Conservation (phyloP, 2,329 filamentous ascomycete genomes). For the Simplicillium sp. region DNA sequence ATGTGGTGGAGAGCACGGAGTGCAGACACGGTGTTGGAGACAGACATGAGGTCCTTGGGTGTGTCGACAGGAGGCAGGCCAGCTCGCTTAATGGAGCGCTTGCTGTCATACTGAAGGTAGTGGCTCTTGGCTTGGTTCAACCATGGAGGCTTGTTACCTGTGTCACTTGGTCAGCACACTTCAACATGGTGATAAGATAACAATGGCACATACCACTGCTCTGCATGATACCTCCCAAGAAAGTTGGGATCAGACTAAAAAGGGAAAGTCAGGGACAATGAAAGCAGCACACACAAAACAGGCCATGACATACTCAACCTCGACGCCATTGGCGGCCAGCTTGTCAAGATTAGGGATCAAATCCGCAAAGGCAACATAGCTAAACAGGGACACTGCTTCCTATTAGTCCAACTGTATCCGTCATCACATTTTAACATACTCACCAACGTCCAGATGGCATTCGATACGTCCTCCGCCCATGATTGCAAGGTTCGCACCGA, state of each 20-base stretch:
- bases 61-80: constrained; percentile 24
- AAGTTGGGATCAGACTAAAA: constrained; percentile 58
- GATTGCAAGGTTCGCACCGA: constrained; percentile 5
- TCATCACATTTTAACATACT: constrained; percentile 9
- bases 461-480: constrained; percentile 57
- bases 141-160: constrained; percentile 71
- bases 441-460: constrained; percentile 59
- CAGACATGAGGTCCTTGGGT: constrained; percentile 33
- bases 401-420: too few relatives aligned
- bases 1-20: constrained; percentile 59
- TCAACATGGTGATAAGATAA: neutral
- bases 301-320: constrained; percentile 49
- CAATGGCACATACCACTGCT: constrained; percentile 35
- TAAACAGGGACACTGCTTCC: constrained; percentile 52
- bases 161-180: neutral
- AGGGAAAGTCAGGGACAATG: constrained; percentile 1
- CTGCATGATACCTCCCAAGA: constrained; percentile 58
- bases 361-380: constrained; percentile 47
- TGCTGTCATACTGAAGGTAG: constrained; percentile 37
- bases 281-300: neutral
- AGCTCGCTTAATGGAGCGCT: constrained; percentile 26
- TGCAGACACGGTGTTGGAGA: constrained; percentile 39
- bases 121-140: constrained; percentile 55
- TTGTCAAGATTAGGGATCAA: constrained; percentile 44
- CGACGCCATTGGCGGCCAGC: constrained; percentile 48